Conservation (phyloP, 2,329 filamentous ascomycete species). For the Botrytis medusae region DNA sequence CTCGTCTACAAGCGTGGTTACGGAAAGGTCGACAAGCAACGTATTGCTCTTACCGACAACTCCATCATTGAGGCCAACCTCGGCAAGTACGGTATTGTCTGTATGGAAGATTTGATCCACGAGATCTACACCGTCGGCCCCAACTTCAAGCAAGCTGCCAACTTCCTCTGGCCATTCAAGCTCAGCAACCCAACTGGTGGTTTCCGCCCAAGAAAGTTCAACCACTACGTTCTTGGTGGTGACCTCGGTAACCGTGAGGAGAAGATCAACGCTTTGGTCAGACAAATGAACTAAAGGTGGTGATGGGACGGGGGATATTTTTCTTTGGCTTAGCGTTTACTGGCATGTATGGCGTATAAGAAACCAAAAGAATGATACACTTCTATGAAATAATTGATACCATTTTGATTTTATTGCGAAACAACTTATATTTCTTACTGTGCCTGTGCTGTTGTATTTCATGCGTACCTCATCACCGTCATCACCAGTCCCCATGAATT, state of each 20-base stretch:
- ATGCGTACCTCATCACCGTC: neutral
- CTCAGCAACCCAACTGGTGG: conserved; percentile 96
- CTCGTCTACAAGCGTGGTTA: conserved; percentile 99
- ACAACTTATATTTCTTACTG: neutral
- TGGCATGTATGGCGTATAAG: conserved; percentile 34
- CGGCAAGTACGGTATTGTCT: conserved; percentile 98
- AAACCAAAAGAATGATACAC: conserved; percentile 29
- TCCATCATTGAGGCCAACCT: conserved; percentile 94
- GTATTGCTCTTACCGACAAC: conserved; percentile 95
- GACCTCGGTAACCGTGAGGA: conserved; percentile 98
- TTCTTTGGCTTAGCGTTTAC: conserved; percentile 27
- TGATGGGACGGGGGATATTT: conserved; percentile 23
- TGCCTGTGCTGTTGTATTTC: neutral
- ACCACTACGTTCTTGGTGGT: conserved; percentile 62
- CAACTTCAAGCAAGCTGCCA: conserved; percentile 99
- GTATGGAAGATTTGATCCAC: conserved; percentile 98
- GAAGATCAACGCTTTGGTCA: conserved; percentile 40
- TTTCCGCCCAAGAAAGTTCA: conserved; percentile 92
- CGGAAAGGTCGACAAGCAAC: conserved; percentile 98
- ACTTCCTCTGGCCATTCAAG: conserved; percentile 99
- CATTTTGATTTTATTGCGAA: conserved; percentile 17
- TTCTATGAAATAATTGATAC: conserved; percentile 18
- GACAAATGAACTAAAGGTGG: conserved; percentile 25
- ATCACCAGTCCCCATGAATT: neutral
- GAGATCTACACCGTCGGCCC: conserved; percentile 98